phyloP scores from a whole-genome alignment of 495 filamentous ascomycete species.

The Entonaema liquescens region DNA sequence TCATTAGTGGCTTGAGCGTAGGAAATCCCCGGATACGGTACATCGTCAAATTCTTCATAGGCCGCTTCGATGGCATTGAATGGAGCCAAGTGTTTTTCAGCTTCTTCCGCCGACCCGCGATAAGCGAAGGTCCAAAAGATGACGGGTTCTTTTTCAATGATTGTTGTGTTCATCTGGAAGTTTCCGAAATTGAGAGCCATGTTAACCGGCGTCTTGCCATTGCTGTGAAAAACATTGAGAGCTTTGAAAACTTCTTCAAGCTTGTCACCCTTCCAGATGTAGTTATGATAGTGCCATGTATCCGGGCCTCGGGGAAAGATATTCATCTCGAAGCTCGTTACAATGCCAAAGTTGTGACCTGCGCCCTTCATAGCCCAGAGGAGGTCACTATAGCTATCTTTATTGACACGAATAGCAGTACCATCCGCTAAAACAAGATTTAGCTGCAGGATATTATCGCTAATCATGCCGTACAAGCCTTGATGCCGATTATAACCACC shows the following conservation, averaged over 20 bases:
- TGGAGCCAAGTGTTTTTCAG: background rate
- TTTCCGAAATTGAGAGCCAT: slow-evolving; percentile 53
- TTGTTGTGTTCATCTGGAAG: background rate
- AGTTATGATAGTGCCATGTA: slow-evolving; percentile 52
- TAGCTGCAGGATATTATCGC: slow-evolving; percentile 56
- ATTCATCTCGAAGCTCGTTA: slow-evolving; percentile 47
- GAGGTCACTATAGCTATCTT: slow-evolving; percentile 50
- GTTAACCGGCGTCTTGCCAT: slow-evolving; percentile 47
- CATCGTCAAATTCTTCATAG: background rate
- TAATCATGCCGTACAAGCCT: slow-evolving; percentile 61
- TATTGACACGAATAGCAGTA: slow-evolving; percentile 45
- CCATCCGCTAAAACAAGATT: slow-evolving; percentile 63
- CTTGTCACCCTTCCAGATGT: slow-evolving; percentile 54
- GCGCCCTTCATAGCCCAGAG: slow-evolving; percentile 63
- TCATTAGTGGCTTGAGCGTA: background rate
- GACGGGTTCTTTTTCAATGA: background rate
- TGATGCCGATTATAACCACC: slow-evolving; percentile 68
- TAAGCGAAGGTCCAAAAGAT: background rate
- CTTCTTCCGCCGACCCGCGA: background rate
- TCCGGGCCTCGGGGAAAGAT: slow-evolving; percentile 40
- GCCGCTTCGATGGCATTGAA: background rate
- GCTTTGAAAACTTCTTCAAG: slow-evolving; percentile 43
- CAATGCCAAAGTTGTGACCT: slow-evolving; percentile 65
- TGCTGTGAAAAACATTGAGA: slow-evolving; percentile 36
- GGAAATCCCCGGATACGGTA: background rate